Percentiles rank a stretch among this genome's conserved stretches.
phyloP scores from a whole-genome alignment of 345 rosid species.

The Angophora floribunda region DNA sequence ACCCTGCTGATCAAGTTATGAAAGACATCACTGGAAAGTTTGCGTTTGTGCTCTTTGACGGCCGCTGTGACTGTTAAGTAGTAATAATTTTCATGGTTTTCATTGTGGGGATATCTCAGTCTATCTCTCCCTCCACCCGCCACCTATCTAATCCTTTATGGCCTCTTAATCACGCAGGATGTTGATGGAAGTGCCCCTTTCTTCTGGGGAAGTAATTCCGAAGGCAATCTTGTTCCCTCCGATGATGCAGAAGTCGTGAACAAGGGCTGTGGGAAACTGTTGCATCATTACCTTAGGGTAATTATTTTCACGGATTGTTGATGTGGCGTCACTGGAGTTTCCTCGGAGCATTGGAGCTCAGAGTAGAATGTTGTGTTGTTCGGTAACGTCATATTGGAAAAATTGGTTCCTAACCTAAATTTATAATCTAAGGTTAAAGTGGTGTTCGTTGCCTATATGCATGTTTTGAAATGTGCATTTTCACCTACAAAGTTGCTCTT shows the following conservation, averaged over 20 bases:
- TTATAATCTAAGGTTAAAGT: no score
- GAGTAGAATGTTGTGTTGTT: neutral
- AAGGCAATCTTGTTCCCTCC: no score
- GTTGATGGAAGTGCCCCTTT: constrained; percentile 78
- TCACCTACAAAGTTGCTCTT: neutral
- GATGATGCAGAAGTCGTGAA: neutral
- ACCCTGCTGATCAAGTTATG: constrained; percentile 2
- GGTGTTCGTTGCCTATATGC: neutral
- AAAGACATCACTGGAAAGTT: constrained; percentile 73
- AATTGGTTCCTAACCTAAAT: neutral
- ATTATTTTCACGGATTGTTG: neutral
- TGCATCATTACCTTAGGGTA: constrained; percentile 97
- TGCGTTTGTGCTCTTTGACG: constrained; percentile 53
- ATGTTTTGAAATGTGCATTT: no score
- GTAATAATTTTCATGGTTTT: neutral
- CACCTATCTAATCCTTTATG: neutral
- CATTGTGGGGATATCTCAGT: neutral
- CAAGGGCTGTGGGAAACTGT: constrained; percentile 79
- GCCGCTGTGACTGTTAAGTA: constrained; percentile 59
- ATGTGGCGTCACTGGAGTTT: neutral
- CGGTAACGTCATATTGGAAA: neutral
- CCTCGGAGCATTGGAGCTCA: neutral
- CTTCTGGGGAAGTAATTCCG: constrained; percentile 24
- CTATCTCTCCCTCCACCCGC: neutral
- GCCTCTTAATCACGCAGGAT: constrained; percentile 40